Conservation (phyloP, 2,329 filamentous ascomycete genomes). For the Calycina marina region DNA sequence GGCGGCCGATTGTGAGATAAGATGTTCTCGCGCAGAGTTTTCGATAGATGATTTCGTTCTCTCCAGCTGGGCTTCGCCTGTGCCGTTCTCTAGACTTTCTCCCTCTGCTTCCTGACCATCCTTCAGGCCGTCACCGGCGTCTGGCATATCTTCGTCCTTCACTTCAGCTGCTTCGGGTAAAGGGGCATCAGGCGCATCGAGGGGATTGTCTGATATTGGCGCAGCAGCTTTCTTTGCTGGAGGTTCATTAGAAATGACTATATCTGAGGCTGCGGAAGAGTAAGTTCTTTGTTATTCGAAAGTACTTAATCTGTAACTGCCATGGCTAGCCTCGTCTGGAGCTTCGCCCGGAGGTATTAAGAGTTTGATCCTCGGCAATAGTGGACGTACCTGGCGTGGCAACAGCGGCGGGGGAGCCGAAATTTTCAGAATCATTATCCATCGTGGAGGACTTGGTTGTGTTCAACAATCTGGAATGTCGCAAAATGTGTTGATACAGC, state of each 20-base stretch:
- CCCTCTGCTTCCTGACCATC: conserved; percentile 29
- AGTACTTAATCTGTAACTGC: too few relatives aligned
- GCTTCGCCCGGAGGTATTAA: conserved; percentile 32
- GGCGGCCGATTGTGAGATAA: conserved; percentile 84
- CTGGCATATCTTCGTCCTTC: conserved; percentile 73
- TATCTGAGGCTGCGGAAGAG: too few relatives aligned
- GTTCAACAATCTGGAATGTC: conserved; percentile 16
- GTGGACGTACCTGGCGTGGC: conserved; percentile 41
- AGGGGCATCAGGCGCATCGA: conserved; percentile 53
- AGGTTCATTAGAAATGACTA: conserved; percentile 31
- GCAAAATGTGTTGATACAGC: too few relatives aligned
- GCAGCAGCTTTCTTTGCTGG: conserved; percentile 45
- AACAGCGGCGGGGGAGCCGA: conserved; percentile 41
- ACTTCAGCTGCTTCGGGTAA: conserved; percentile 43
- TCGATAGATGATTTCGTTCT: conserved; percentile 72
- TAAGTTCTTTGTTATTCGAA: too few relatives aligned
- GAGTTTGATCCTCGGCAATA: conserved; percentile 40
- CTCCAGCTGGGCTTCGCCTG: conserved; percentile 37
- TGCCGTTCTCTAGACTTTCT: conserved; percentile 27
- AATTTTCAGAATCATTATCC: conserved; percentile 42
- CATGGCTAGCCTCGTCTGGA: conserved; percentile 13
- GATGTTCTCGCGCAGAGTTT: conserved; percentile 75
- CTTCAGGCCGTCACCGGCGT: conserved; percentile 39
- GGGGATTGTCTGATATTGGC: conserved; percentile 44
- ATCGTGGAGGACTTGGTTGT: conserved; percentile 26